These are phyloP conservation scores for Pseudogymnoascus sp. DNA, from an alignment of 2,329 filamentous ascomycete species.

Conservation along the genomic window DNA sequence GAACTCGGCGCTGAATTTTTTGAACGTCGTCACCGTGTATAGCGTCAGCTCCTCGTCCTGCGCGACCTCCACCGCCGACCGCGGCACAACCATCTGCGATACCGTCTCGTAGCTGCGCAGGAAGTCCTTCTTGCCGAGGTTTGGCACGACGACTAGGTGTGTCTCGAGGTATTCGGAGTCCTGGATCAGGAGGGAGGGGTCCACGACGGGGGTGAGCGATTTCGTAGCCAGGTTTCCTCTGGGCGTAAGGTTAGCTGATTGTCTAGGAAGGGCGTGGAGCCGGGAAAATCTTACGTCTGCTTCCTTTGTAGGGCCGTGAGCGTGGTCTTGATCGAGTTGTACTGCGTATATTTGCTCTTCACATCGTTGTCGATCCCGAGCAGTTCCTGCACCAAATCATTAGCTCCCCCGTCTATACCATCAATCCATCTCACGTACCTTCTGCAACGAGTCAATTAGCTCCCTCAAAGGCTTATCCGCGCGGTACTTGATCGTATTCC, in stretches of 20 bases:
- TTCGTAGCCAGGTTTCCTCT: slow-evolving; percentile 91
- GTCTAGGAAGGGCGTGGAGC: background rate
- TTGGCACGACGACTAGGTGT: slow-evolving; percentile 83
- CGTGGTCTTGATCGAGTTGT: slow-evolving; percentile 83
- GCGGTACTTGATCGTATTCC: slow-evolving; percentile 98
- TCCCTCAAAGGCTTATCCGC: slow-evolving; percentile 85
- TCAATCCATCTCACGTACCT: slow-evolving; percentile 43
- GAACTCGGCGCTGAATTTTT: slow-evolving; percentile 82
- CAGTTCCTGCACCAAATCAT: slow-evolving; percentile 56
- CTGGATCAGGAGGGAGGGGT: slow-evolving; percentile 71
- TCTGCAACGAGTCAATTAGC: slow-evolving; percentile 79
- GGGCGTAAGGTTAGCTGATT: slow-evolving; percentile 19
- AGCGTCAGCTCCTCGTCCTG: slow-evolving; percentile 85
- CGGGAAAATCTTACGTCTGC: slow-evolving; percentile 59
- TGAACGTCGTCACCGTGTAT: slow-evolving; percentile 85
- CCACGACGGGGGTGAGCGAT: slow-evolving; percentile 81
- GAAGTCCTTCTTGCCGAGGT: slow-evolving; percentile 76
- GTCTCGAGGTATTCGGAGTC: slow-evolving; percentile 97
- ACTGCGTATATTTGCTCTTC: slow-evolving; percentile 88
- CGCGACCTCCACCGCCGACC: slow-evolving; percentile 71
- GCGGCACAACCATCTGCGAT: slow-evolving; percentile 84
- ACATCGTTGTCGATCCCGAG: slow-evolving; percentile 91
- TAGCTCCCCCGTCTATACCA: background rate
- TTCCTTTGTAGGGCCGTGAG: slow-evolving; percentile 75
- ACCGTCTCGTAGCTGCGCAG: slow-evolving; percentile 82